Evolutionary conservation across 345 rosid genomes (phyloP).

Genomic region (Populus tremula): DNA sequence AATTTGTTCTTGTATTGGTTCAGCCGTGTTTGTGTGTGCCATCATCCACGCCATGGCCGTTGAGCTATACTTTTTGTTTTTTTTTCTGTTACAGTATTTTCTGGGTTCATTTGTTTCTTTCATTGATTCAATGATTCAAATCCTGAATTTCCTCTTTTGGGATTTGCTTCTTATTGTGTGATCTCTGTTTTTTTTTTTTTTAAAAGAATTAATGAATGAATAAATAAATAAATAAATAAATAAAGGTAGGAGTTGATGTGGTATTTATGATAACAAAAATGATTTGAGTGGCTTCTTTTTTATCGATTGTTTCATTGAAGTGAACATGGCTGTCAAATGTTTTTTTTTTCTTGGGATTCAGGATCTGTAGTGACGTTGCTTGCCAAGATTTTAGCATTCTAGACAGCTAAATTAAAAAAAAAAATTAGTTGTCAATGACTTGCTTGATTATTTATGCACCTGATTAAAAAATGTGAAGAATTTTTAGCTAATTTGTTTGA

Average conservation of each 20-base stretch:
- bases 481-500: slow-evolving; percentile 16
- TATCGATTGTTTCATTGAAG: not conserved
- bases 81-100: not conserved
- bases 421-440: slow-evolving; percentile 17
- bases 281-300: not conserved
- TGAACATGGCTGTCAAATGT: not conserved
- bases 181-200: not conserved
- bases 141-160: not conserved
- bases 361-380: not conserved
- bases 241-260: not conserved
- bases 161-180: not conserved
- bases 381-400: slow-evolving; percentile 10
- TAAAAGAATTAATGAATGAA: too few species aligned
- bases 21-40: not conserved
- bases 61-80: not conserved
- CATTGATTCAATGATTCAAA: not conserved
- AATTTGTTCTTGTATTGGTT: not conserved
- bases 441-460: slow-evolving; percentile 1
- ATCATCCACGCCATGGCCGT: not conserved
- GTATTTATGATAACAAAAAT: not conserved
- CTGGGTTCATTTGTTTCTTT: not conserved
- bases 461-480: slow-evolving; percentile 9
- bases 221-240: not conserved
- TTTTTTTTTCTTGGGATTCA: not conserved
- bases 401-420: not conserved